Percentiles rank a stretch among this genome's conserved stretches.
Evolutionary conservation across 169 alveolate genomes (phyloP).

Genomic region (Babesia bigemina): DNA sequence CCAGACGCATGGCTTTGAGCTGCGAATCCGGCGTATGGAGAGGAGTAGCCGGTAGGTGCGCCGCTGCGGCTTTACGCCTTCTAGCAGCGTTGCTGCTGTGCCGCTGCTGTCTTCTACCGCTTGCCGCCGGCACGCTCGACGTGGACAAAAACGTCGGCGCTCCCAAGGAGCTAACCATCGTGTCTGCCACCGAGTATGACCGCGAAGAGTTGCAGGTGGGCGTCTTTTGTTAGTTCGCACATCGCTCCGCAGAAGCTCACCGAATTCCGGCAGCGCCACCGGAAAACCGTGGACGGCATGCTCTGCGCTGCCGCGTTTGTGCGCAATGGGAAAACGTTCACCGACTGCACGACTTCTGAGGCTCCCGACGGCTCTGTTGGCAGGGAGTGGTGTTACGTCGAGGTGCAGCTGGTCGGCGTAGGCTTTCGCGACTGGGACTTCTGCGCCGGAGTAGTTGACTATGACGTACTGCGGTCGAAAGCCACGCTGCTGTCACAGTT

Average conservation of each 20-base stretch:
- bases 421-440: slow-evolving; percentile 91
- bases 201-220: slow-evolving; percentile 53
- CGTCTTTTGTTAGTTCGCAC: no score
- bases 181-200: slow-evolving; percentile 55
- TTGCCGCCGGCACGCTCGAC: slow-evolving; percentile 4
- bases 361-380: slow-evolving; percentile 90
- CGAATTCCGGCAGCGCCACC: slow-evolving; percentile 87
- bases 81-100: slow-evolving; percentile 2
- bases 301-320: slow-evolving; percentile 92
- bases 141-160: neutral
- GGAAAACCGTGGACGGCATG: slow-evolving; percentile 88
- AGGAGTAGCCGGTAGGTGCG: neutral
- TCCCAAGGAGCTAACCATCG: slow-evolving; percentile 53
- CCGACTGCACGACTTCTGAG: slow-evolving; percentile 87
- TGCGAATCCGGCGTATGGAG: no score
- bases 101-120: neutral
- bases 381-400: slow-evolving; percentile 90
- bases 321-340: slow-evolving; percentile 86
- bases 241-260: slow-evolving; percentile 78
- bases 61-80: neutral
- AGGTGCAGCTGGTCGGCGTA: slow-evolving; percentile 87
- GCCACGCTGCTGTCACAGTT: slow-evolving; percentile 61
- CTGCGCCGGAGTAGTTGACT: slow-evolving; percentile 82
- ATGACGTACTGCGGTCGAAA: slow-evolving; percentile 78
- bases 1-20: no score